phyloP scores from a whole-genome alignment of 345 rosid species.

The Eucalyptus urophylla region DNA sequence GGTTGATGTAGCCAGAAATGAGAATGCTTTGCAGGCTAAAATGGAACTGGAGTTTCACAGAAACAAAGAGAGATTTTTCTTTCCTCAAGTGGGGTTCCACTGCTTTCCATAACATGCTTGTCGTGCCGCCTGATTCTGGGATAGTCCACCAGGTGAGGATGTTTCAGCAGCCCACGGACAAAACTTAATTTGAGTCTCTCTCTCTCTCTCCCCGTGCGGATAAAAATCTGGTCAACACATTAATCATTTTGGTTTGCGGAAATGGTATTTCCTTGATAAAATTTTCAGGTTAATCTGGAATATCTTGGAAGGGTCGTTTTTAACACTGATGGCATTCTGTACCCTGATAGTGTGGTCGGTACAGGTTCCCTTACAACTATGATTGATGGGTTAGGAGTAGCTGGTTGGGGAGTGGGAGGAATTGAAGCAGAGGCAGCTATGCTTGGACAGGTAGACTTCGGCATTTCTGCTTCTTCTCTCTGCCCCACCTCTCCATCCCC shows the following conservation, averaged over 20 bases:
- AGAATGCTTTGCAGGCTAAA: slow-evolving; percentile 56
- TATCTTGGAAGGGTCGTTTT: slow-evolving; percentile 84
- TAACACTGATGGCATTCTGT: slow-evolving; percentile 54
- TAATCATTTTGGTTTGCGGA: background rate
- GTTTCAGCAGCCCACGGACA: background rate
- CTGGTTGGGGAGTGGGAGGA: slow-evolving; percentile 97
- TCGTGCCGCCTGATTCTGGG: slow-evolving; percentile 70
- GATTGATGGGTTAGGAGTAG: slow-evolving; percentile 90
- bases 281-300: slow-evolving; percentile 73
- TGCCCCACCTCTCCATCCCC: background rate
- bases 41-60: slow-evolving; percentile 64
- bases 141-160: slow-evolving; percentile 63
- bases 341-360: slow-evolving; percentile 89
- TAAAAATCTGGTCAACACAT: background rate
- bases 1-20: slow-evolving; percentile 70
- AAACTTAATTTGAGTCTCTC: background rate
- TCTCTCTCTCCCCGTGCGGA: background rate
- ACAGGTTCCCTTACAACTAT: slow-evolving; percentile 92
- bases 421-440: slow-evolving; percentile 87
- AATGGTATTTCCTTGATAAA: background rate
- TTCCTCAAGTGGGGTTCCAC: slow-evolving; percentile 68
- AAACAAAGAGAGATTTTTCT: slow-evolving; percentile 44
- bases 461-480: background rate
- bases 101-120: slow-evolving; percentile 64
- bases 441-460: slow-evolving; percentile 65